These are phyloP conservation scores for Candida fluviatilis DNA, from an alignment of 805 yeast genomes.

Conservation along the genomic window DNA sequence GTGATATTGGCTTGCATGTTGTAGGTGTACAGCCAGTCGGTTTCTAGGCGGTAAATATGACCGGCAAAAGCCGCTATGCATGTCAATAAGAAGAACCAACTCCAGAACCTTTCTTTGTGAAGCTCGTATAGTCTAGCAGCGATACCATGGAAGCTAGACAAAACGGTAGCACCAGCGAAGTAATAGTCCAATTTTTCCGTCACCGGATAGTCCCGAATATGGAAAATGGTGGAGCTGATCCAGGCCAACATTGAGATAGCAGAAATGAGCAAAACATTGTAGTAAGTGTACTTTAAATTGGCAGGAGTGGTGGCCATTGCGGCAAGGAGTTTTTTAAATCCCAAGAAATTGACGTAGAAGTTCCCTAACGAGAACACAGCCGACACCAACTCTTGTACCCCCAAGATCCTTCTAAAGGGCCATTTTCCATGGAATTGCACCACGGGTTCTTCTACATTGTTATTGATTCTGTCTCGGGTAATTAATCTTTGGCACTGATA, in stretches of 20 bases:
- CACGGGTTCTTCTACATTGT: constrained; percentile 43
- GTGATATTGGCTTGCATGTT: constrained; percentile 87
- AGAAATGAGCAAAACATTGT: constrained; percentile 46
- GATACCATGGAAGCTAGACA: constrained; percentile 73
- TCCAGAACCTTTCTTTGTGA: constrained; percentile 14
- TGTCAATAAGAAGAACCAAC: constrained; percentile 32
- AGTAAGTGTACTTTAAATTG: constrained; percentile 9
- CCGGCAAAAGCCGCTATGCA: constrained; percentile 51
- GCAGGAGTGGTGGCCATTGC: constrained; percentile 4
- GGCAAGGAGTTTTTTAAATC: constrained; percentile 28
- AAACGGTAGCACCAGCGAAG: constrained; percentile 86
- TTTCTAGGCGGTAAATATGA: constrained; percentile 63
- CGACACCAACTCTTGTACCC: constrained; percentile 81
- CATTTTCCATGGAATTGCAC: constrained; percentile 96
- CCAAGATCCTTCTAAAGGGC: constrained; percentile 81
- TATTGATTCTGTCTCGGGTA: constrained; percentile 48
- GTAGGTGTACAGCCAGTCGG: constrained; percentile 87
- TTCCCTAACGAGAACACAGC: constrained; percentile 67
- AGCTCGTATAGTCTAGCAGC: constrained; percentile 56
- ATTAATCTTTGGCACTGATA: constrained; percentile 84
- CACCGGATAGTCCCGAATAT: constrained; percentile 70
- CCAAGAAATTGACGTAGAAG: constrained; percentile 46
- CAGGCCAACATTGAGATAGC: constrained; percentile 79
- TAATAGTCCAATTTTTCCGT: constrained; percentile 90
- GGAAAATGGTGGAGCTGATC: constrained; percentile 83